Conservation (phyloP, 352 stramenopile species). For the Pythium angustatum region DNA sequence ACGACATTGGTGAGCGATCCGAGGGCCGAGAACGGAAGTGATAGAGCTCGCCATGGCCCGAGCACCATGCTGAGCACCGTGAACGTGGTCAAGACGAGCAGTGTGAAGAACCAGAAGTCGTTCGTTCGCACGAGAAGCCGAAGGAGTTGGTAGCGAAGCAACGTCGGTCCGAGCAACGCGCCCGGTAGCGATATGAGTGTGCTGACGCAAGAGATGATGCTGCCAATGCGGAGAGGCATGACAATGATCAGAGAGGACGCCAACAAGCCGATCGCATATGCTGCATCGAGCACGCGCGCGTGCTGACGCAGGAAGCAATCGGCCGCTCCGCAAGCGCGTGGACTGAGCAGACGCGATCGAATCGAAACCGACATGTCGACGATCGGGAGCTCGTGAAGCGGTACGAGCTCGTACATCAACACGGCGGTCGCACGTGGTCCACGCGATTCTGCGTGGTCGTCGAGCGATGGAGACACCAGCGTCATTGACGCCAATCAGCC, state of each 20-base stretch:
- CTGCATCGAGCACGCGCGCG: neutral
- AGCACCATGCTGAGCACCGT: neutral
- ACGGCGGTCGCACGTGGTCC: too few species aligned
- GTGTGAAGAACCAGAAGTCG: constrained; percentile 1
- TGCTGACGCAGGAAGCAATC: neutral
- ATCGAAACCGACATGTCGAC: neutral
- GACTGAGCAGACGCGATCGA: neutral
- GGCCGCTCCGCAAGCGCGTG: neutral
- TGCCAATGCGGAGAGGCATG: neutral
- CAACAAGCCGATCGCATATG: neutral
- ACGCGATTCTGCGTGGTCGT: too few species aligned
- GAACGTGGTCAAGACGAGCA: neutral
- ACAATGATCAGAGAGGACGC: neutral
- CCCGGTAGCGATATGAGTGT: neutral
- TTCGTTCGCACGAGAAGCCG: neutral
- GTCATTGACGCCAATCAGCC: too few species aligned
- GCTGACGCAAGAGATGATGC: neutral
- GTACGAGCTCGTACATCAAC: neutral
- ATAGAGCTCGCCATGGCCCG: neutral
- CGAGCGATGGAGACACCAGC: too few species aligned
- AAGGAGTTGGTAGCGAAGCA: neutral
- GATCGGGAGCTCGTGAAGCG: neutral
- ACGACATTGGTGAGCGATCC: neutral
- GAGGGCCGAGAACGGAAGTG: neutral
- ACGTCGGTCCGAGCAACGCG: neutral